Evolutionary conservation across 805 yeast genomes (phyloP), one percentile per base, ranked within the genome.

Genomic region (Debaryomyces hansenii): DNA sequence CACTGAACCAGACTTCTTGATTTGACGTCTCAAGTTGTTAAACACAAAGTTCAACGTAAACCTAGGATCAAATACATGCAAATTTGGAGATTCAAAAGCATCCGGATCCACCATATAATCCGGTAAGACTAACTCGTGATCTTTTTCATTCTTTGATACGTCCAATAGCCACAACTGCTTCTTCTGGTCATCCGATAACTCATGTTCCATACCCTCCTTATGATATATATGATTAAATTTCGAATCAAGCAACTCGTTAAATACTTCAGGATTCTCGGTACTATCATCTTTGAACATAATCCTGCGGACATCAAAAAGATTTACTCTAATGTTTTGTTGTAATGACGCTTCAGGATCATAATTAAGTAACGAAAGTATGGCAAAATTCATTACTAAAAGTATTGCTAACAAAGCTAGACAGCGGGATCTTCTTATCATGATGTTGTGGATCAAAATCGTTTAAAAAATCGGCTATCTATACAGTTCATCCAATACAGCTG

Each of bases 51-150:
- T 62, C 33, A 57, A 41, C 4, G 72, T 62, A 44, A 64, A 48
- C 31, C 72, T 46, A 0, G 70, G 69, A 48, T 67, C 72, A 44
- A 51, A 63, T 16, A 46, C 49, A 16, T 51, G 57, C 41, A 54
- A 37, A 20, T 31, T 39, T 2, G 53, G 49, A n/a, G 45, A 40
- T n/a, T 44, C 37, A 6, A 40, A 27, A 10, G 41, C 37, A 14
- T 43, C 44, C 5, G 44, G 27, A 5, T 48, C 55, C 11, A 31
- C 35, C n/a, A 50, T 29, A 33, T 48, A 46, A 4, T 50, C 46
- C 1, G 61, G 62, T 16, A 61, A 34, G 4, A 35, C 20, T 15
- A 53, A 28, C 27, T 43, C 48, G 24, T 48, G 38, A 18, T 40
- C 18, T 3, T 41, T 41, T 18, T 36, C 40, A 20, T 48, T 28